phyloP scores from a whole-genome alignment of 345 rosid genomes.

The Acer yangbiense region DNA sequence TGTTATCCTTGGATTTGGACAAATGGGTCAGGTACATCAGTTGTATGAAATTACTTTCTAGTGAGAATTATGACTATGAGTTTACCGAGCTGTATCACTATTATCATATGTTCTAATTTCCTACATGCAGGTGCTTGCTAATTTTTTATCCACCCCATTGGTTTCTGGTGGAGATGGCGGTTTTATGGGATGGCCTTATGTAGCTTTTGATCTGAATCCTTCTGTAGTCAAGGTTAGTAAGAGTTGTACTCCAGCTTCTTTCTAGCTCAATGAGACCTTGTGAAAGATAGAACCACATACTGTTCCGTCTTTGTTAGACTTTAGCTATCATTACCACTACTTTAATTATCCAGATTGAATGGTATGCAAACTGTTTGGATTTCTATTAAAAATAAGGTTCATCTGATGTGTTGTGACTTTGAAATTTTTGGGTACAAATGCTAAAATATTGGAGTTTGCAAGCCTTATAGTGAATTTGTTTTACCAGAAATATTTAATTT shows the following conservation, averaged over 20 bases:
- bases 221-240: conserved; percentile 79
- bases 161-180: conserved; percentile 66
- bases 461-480: background rate
- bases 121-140: conserved; percentile 74
- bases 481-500: background rate
- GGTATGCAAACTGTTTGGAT: background rate
- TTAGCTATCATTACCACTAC: background rate
- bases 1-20: conserved; percentile 91
- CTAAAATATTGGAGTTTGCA: background rate
- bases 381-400: background rate
- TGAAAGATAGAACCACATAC: background rate
- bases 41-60: background rate
- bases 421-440: background rate
- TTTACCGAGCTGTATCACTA: background rate
- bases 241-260: background rate
- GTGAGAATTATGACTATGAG: background rate
- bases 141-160: conserved; percentile 85
- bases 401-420: background rate
- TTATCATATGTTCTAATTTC: conserved; percentile 13
- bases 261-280: background rate
- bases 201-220: conserved; percentile 93
- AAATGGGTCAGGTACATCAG: conserved; percentile 85
- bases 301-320: background rate
- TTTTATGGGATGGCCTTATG: conserved; percentile 68
- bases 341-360: background rate